phyloP scores from a whole-genome alignment of 169 alveolate species.

The Cryptosporidium meleagridis region DNA sequence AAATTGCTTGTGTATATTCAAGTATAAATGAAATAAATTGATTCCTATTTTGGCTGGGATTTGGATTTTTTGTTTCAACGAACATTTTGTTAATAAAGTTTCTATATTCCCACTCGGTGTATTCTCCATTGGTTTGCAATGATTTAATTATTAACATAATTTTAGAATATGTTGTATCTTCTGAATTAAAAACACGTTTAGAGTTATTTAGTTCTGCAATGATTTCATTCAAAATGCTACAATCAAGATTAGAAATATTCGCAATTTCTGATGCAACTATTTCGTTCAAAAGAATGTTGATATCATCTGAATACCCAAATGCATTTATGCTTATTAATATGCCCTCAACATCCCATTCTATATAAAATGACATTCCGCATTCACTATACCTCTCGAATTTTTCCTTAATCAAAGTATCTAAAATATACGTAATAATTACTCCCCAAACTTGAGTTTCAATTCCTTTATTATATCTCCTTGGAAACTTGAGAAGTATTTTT shows the following conservation, averaged over 20 bases:
- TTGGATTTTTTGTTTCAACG: not conserved
- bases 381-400: conserved; percentile 27
- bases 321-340: conserved; percentile 12
- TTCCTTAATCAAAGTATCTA: conserved; percentile 12
- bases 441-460: conserved; percentile 73
- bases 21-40: not conserved
- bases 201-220: not conserved
- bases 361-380: conserved; percentile 29
- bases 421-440: conserved; percentile 5
- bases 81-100: conserved; percentile 5
- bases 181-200: not conserved
- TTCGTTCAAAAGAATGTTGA: conserved; percentile 4
- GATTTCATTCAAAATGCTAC: not conserved
- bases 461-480: conserved; percentile 67
- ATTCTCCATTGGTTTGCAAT: conserved; percentile 13
- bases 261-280: conserved; percentile 10
- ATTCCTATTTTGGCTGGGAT: not conserved
- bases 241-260: conserved; percentile 10
- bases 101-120: conserved; percentile 62
- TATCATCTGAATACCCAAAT: conserved; percentile 56
- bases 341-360: conserved; percentile 52
- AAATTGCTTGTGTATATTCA: not conserved
- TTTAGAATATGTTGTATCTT: conserved; percentile 44
- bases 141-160: not conserved
- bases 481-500: conserved; percentile 40